Percentiles rank a stretch among this genome's conserved stretches.
Evolutionary conservation across 371 early-diverging fungal genomes (phyloP).

Genomic region (Coemansia sp.): DNA sequence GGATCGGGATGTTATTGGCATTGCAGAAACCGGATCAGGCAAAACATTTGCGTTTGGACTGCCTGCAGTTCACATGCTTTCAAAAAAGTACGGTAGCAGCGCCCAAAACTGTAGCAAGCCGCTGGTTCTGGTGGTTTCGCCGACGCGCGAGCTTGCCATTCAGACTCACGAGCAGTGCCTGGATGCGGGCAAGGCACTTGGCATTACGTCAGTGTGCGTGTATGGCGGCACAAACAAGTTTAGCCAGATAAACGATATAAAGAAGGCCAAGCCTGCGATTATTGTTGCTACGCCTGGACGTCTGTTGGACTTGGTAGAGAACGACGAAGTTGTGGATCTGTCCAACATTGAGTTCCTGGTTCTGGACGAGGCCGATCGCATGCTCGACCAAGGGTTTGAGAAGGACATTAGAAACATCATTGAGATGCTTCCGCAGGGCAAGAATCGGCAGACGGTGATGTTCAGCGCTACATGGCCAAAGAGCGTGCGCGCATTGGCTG

Average conservation of each 20-base stretch:
- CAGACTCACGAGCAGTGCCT: conserved; percentile 63
- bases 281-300: conserved; percentile 98
- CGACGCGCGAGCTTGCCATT: conserved; percentile 98
- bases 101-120: conserved; percentile 34
- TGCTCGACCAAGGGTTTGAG: conserved; percentile 95
- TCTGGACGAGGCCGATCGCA: conserved; percentile 96
- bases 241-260: conserved; percentile 71
- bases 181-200: conserved; percentile 53
- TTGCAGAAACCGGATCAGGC: conserved; percentile 99
- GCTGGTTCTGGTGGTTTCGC: conserved; percentile 81
- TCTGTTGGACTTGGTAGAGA: conserved; percentile 90
- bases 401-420: conserved; percentile 83
- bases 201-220: conserved; percentile 56
- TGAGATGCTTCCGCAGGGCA: conserved; percentile 75
- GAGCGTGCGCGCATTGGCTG: conserved; percentile 88
- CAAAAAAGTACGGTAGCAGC: conserved; percentile 50
- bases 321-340: conserved; percentile 70
- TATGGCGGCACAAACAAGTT: conserved; percentile 87
- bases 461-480: conserved; percentile 99
- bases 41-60: conserved; percentile 94
- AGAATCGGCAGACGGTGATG: conserved; percentile 84
- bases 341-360: conserved; percentile 71
- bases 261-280: conserved; percentile 79
- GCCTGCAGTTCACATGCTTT: conserved; percentile 86
- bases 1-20: conserved; percentile 82